Evolutionary conservation across 306 rosid species (phyloP).

Genomic region (Carpinus fangiana): DNA sequence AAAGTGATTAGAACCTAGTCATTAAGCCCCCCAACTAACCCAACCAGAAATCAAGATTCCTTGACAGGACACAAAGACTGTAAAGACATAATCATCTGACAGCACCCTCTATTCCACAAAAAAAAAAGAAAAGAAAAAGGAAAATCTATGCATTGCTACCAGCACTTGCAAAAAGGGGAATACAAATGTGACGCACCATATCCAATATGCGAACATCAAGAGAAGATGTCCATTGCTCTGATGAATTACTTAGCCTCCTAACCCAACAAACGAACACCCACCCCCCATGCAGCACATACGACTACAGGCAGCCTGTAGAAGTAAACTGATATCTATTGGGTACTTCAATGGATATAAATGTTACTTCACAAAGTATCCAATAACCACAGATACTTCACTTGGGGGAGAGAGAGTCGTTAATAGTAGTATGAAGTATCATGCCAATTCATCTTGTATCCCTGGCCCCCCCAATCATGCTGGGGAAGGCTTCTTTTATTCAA

Average conservation of each 20-base stretch:
- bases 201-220: neutral
- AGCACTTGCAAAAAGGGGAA: neutral
- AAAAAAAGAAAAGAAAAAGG: neutral
- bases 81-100: neutral
- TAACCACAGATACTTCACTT: neutral
- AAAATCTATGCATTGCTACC: neutral
- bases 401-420: neutral
- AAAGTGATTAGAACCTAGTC: neutral
- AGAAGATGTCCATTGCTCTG: neutral
- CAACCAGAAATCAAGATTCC: neutral
- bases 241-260: neutral
- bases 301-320: neutral
- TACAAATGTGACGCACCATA: neutral
- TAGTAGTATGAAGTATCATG: slow-evolving; percentile 8
- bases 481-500: slow-evolving; percentile 4
- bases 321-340: neutral
- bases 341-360: neutral
- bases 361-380: neutral
- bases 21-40: neutral
- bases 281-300: neutral
- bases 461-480: neutral
- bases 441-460: slow-evolving; percentile 8
- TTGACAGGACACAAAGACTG: too few relatives aligned
- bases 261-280: neutral
- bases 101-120: neutral